Percentiles rank a stretch among this genome's conserved stretches.
Conservation (phyloP, 148 eudicot species). For the Fallopia convolvulus region DNA sequence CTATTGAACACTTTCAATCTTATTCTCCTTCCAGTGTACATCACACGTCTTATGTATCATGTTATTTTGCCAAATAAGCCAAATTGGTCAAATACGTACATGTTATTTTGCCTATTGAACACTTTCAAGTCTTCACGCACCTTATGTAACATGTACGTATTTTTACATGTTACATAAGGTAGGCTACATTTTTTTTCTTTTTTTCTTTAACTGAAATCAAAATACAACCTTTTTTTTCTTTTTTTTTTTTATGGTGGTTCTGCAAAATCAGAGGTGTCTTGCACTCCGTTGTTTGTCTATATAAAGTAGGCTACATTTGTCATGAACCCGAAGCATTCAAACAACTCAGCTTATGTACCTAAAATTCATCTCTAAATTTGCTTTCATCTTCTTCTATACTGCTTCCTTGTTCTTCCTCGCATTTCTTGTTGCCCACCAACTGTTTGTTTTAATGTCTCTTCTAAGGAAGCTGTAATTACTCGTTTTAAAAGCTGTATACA, state of each 20-base stretch:
- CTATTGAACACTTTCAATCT: no score
- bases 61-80: no score
- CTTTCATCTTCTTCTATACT: background rate
- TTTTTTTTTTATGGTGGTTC: background rate
- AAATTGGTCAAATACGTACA: no score
- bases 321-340: background rate
- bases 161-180: no score
- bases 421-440: background rate
- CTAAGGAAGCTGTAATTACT: background rate
- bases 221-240: no score
- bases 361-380: background rate
- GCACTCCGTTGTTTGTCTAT: background rate
- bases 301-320: background rate
- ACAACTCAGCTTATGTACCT: background rate
- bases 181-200: no score
- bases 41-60: no score
- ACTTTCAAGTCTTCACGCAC: no score
- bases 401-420: background rate
- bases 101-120: no score
- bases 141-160: no score
- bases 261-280: background rate
- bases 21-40: no score
- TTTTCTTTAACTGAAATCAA: no score
- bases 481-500: background rate
- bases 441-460: background rate